A percentile compares a stretch with the other conserved stretches of the same genome.
phyloP scores from a whole-genome alignment of 306 rosid genomes.

The Datisca glomerata region DNA sequence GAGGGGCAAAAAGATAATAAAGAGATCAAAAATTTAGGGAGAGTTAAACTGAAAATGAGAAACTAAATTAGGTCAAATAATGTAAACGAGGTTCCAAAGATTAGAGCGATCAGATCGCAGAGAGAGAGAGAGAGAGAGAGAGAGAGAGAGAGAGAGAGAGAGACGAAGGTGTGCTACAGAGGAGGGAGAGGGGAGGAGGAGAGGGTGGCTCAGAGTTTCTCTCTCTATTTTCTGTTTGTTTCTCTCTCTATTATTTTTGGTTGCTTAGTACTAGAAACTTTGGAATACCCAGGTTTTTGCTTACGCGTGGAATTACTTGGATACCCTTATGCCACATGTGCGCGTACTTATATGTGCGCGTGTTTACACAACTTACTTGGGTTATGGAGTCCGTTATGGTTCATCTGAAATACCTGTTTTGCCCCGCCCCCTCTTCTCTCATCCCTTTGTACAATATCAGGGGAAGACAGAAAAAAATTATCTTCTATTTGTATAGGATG shows the following conservation, averaged over 20 bases:
- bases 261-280: slow-evolving; percentile 19
- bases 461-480: too few species aligned
- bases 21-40: slow-evolving; percentile 3
- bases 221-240: background rate
- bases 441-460: too few species aligned
- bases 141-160: slow-evolving; percentile 17
- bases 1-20: slow-evolving; percentile 14
- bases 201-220: slow-evolving; percentile 6
- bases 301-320: background rate
- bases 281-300: slow-evolving; percentile 12
- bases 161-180: slow-evolving; percentile 14
- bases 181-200: slow-evolving; percentile 12
- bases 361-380: too few species aligned
- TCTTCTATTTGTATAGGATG: too few species aligned
- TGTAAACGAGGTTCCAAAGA: slow-evolving; percentile 35
- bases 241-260: slow-evolving; percentile 6
- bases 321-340: background rate
- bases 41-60: slow-evolving; percentile 2
- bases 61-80: slow-evolving; percentile 8
- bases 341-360: too few species aligned
- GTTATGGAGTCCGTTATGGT: too few species aligned
- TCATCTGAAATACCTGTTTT: too few species aligned
- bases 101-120: slow-evolving; percentile 52
- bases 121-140: slow-evolving; percentile 20
- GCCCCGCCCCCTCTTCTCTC: too few species aligned